Evolutionary conservation across 345 rosid genomes (phyloP).

Genomic region (Dipteronia sinensis): DNA sequence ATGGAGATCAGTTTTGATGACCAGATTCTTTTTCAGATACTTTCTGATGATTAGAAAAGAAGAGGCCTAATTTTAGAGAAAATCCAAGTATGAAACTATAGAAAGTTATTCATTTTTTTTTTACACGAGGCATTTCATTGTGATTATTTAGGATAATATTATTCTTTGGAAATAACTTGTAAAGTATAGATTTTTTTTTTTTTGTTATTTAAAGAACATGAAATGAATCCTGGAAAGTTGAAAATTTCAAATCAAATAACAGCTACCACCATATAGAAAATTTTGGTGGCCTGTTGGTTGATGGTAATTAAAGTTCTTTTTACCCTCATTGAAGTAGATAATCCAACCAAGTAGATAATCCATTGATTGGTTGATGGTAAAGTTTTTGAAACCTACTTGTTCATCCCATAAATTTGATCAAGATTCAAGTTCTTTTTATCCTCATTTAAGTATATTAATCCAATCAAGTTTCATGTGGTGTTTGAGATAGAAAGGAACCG

Average conservation of each 20-base stretch:
- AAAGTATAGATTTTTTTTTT: not conserved
- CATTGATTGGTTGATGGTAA: not conserved
- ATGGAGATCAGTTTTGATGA: conserved; percentile 11
- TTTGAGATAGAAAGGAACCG: not conserved
- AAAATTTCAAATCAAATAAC: too few relatives aligned
- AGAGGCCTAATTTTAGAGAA: conserved; percentile 11
- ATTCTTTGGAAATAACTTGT: conserved; percentile 17
- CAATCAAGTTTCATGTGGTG: not conserved
- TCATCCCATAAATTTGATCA: too few relatives aligned
- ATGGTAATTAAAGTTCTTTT: not conserved
- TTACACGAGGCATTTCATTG: conserved; percentile 3
- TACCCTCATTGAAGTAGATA: not conserved
- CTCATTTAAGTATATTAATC: not conserved
- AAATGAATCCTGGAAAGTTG: too few relatives aligned
- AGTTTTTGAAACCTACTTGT: too few relatives aligned
- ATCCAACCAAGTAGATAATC: not conserved
- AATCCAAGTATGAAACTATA: conserved; percentile 1
- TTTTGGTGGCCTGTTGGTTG: too few relatives aligned
- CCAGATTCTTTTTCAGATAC: not conserved
- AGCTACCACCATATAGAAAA: too few relatives aligned
- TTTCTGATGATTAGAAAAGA: conserved; percentile 9
- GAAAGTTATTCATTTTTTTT: not conserved
- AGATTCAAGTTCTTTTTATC: not conserved
- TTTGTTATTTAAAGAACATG: too few relatives aligned
- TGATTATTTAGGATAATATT: not conserved